These are phyloP conservation scores for Cydonia oblonga DNA, from an alignment of 331 rosid genomes.

Conservation along the genomic window DNA sequence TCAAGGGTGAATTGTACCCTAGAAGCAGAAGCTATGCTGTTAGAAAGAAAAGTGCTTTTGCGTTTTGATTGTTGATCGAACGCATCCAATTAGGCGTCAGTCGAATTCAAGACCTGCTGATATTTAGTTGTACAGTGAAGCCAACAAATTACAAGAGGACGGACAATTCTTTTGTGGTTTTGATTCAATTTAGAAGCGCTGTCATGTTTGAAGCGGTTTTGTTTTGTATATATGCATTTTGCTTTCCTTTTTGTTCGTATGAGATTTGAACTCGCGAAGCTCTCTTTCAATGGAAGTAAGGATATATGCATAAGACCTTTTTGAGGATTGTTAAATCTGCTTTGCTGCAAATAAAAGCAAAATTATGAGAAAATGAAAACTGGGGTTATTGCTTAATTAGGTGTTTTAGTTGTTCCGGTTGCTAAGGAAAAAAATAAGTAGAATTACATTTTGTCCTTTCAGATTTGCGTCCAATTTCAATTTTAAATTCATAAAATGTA, in stretches of 20 bases:
- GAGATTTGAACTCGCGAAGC: background rate
- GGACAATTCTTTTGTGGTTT: slow-evolving; percentile 7
- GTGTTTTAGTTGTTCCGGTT: background rate
- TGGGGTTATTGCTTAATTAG: background rate
- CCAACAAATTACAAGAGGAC: background rate
- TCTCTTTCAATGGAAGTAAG: background rate
- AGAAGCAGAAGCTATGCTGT: slow-evolving; percentile 64
- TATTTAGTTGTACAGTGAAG: background rate
- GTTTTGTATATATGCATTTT: background rate
- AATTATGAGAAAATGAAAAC: background rate
- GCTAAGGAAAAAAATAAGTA: no score
- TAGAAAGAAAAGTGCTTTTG: slow-evolving; percentile 13
- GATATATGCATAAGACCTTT: background rate
- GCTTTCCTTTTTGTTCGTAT: background rate
- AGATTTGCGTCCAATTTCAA: no score
- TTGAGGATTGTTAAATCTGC: background rate
- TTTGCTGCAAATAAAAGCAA: background rate
- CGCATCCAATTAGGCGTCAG: background rate
- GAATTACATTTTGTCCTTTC: no score
- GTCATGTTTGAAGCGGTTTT: background rate
- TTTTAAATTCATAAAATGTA: no score
- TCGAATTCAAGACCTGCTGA: background rate
- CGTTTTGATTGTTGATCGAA: slow-evolving; percentile 6
- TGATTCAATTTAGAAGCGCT: background rate
- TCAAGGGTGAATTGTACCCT: slow-evolving; percentile 19